Base-by-base conservation (phyloP, 2,329 filamentous ascomycete genomes). In the Dothideomycetidae sp. region DNA sequence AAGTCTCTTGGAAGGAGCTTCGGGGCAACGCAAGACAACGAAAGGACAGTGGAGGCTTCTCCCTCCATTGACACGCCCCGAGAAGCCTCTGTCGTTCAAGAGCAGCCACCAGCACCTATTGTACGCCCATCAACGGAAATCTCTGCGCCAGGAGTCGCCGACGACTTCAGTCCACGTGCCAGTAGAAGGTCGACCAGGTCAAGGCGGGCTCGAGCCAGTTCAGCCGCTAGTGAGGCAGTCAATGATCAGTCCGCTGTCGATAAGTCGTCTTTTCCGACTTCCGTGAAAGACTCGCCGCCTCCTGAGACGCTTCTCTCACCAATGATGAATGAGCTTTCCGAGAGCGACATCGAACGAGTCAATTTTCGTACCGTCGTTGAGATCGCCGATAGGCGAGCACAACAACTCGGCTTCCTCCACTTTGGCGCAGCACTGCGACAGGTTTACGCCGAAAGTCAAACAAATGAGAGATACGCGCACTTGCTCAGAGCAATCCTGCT, bases 41-140 rank as follows among this genome's bases (percentile, higher is more conserved):
- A 53, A 44, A 60, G 58, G 23, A 67, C 64, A 29, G 61, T 64
- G 38, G 64, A 68, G 44, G 53, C 60, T 33, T 62, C 61, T 34
- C 55, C 57, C 11, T 53, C 55, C 19, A 53, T 53, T 28, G 57
- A 59, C 36, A 46, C 55, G 19, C 56, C 60, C 37, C 56, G 51
- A 14, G 57, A 60, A 42, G 53, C 58, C 31, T 56, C 35, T 30
- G 35, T 29, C 12, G 26, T 55, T 11, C 56, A 58, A 42, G 52
- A 54, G 42, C 49, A 51, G 36, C 57, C 53, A 18, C 57, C 53
- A 18, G 50, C 53, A 9, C 44, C 48, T 35, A 49, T 45, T 30
- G 40, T 46, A 40, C n/a, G n/a, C n/a, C n/a, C n/a, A n/a, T n/a
- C n/a, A n/a, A n/a, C n/a, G n/a, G n/a, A n/a, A n/a, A n/a, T n/a